Base-by-base conservation (phyloP, 129 eudicot species). In the Ambrosia artemisiifolia region DNA sequence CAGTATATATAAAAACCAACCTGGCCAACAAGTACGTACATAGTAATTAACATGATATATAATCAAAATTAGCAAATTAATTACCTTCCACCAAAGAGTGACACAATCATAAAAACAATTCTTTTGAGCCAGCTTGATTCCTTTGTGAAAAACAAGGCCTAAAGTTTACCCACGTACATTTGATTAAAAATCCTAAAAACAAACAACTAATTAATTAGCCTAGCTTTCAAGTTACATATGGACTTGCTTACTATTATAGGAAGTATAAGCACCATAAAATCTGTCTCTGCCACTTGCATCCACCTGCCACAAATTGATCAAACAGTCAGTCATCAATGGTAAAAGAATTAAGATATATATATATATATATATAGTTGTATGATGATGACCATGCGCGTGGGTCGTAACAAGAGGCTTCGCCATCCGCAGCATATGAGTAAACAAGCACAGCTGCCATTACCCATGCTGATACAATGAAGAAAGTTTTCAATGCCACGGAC, bases 51-150 rank as follows among this genome's bases (percentile, higher is more conserved):
- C 57, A 51, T 51, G 18, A 51, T 14, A n/a, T 2, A 3, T 35
- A 35, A 35, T 4, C 38, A 3, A 5, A 35, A n/a, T n/a, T 35
- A 2, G 9, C 12, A 46, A 57, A 7, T 11, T 10, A 8, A 11
- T 61, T 61, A 61, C 66, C 66, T 61, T 61, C 66, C 66, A 11
- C 13, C 44, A 17, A 61, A 61, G 12, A 1, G 28, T 3, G 36
- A 47, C 6, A 55, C 1, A 14, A 3, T 3, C 1, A 12, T 13
- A 33, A 61, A 61, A 61, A 12, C 3, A 61, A 33, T 3, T 32
- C 42, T 34, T 42, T 30, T 30, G 43, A 61, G 33, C 66, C 66
- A 61, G 8, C 66, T 61, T 61, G 66, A 13, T 61, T 61, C 66
- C 43, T 61, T 61, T 40, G 33, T 30, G 66, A 33, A 32, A 61